Percentiles rank a stretch among this genome's conserved stretches.
Evolutionary conservation across 2,329 filamentous ascomycete genomes (phyloP).

Genomic region (Fusarium zealandicum): DNA sequence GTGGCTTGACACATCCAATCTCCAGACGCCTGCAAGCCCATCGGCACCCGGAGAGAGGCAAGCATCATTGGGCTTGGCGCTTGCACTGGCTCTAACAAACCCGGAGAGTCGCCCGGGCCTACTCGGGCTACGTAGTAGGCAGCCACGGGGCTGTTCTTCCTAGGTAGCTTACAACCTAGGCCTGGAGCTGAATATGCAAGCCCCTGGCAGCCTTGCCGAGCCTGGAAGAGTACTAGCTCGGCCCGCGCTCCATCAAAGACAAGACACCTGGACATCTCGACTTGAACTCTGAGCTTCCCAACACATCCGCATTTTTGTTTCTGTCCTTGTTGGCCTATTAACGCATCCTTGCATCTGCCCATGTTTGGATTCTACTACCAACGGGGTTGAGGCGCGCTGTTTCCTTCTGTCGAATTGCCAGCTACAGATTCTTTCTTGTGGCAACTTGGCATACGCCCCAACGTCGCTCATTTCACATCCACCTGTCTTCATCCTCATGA

Average conservation of each 20-base stretch:
- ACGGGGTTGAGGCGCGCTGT: slow-evolving; percentile 20
- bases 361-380: slow-evolving; percentile 20
- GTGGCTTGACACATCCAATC: slow-evolving; percentile 12
- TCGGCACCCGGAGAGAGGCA: not conserved
- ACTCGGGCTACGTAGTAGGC: no score
- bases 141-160: slow-evolving; percentile 17
- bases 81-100: slow-evolving; percentile 1
- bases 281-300: slow-evolving; percentile 20
- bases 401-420: slow-evolving; percentile 19
- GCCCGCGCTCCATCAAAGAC: slow-evolving; percentile 33
- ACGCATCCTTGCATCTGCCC: slow-evolving; percentile 11
- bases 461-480: slow-evolving; percentile 21
- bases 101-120: slow-evolving; percentile 9
- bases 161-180: slow-evolving; percentile 13
- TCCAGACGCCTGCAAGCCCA: slow-evolving; percentile 5
- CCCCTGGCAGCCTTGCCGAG: slow-evolving; percentile 41
- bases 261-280: slow-evolving; percentile 40
- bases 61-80: slow-evolving; percentile 21
- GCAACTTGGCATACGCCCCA: slow-evolving; percentile 27
- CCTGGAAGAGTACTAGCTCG: slow-evolving; percentile 39
- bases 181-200: slow-evolving; percentile 31
- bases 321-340: slow-evolving; percentile 28
- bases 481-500: slow-evolving; percentile 33
- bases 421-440: slow-evolving; percentile 8
- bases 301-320: slow-evolving; percentile 17